phyloP scores from a whole-genome alignment of 192 early-diverging fungal genomes.

The Thamnidium elegans region DNA sequence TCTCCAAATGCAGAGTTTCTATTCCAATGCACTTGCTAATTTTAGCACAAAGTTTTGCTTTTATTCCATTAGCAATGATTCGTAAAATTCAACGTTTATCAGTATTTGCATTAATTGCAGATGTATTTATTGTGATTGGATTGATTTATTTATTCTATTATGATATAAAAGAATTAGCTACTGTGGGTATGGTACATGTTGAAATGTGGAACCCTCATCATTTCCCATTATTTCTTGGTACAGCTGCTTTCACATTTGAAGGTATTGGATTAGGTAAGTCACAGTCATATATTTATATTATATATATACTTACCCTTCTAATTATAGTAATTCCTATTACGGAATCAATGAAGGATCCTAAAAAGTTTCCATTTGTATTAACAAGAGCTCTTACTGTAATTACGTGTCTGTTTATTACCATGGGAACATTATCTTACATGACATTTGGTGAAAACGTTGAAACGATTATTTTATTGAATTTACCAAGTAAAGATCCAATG shows the following conservation, averaged over 20 bases:
- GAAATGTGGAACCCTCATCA: conserved; percentile 62
- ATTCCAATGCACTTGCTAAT: conserved; percentile 56
- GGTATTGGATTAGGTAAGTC: conserved; percentile 66
- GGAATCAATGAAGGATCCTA: conserved; percentile 54
- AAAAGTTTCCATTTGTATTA: conserved; percentile 52
- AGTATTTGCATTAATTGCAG: conserved; percentile 80
- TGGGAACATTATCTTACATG: conserved; percentile 57
- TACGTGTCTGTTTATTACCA: conserved; percentile 40
- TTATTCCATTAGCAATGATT: conserved; percentile 87
- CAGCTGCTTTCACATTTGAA: conserved; percentile 92
- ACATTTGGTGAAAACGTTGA: conserved; percentile 67
- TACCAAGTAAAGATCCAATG: conserved; percentile 53
- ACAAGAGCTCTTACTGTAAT: conserved; percentile 44
- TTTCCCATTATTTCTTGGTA: conserved; percentile 90
- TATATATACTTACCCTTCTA: not conserved
- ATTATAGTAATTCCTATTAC: conserved; percentile 46
- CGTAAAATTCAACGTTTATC: conserved; percentile 86
- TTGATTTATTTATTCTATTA: conserved; percentile 79
- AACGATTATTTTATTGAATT: conserved; percentile 70
- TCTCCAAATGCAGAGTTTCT: conserved; percentile 64
- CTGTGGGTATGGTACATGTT: conserved; percentile 62
- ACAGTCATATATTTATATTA: not conserved
- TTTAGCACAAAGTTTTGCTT: conserved; percentile 69
- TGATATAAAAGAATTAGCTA: conserved; percentile 62
- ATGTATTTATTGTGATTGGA: conserved; percentile 88